phyloP scores from a whole-genome alignment of 2,329 filamentous ascomycete species.

The Metarhizium humberi region DNA sequence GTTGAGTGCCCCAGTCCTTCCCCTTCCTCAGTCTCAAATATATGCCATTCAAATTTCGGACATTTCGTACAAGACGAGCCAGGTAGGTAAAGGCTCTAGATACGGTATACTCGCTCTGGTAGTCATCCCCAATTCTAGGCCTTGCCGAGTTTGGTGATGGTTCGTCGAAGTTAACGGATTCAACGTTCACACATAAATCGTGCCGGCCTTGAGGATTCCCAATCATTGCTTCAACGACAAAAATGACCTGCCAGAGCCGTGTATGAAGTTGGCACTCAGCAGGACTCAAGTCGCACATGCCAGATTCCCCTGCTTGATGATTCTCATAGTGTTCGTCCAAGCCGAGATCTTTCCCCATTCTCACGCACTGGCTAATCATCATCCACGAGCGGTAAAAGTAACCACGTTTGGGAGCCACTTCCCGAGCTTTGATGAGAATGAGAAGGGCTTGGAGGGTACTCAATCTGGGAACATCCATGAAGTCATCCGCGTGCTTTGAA shows the following conservation, averaged over 20 bases:
- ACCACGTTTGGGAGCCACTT: slow-evolving; percentile 83
- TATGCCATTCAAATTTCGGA: slow-evolving; percentile 65
- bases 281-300: slow-evolving; percentile 57
- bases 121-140: background rate
- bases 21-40: slow-evolving; percentile 67
- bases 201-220: slow-evolving; percentile 82
- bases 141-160: background rate
- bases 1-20: slow-evolving; percentile 80
- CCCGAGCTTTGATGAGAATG: slow-evolving; percentile 80
- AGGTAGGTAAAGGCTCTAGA: slow-evolving; percentile 43
- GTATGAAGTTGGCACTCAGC: slow-evolving; percentile 78
- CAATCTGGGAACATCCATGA: slow-evolving; percentile 82
- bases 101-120: background rate
- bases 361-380: slow-evolving; percentile 81
- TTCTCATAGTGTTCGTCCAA: slow-evolving; percentile 77
- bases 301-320: slow-evolving; percentile 54
- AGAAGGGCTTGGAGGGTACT: slow-evolving; percentile 88
- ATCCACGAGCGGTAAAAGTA: slow-evolving; percentile 99
- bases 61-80: slow-evolving; percentile 64
- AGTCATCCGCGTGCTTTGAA: slow-evolving; percentile 80
- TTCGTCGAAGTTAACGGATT: slow-evolving; percentile 67
- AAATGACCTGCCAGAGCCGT: slow-evolving; percentile 81
- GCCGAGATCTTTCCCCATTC: slow-evolving; percentile 87
- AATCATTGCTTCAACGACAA: slow-evolving; percentile 84
- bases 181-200: slow-evolving; percentile 65